Evolutionary conservation across 108 stramenopile genomes (phyloP).

Genomic region (Cyclotella cryptica): DNA sequence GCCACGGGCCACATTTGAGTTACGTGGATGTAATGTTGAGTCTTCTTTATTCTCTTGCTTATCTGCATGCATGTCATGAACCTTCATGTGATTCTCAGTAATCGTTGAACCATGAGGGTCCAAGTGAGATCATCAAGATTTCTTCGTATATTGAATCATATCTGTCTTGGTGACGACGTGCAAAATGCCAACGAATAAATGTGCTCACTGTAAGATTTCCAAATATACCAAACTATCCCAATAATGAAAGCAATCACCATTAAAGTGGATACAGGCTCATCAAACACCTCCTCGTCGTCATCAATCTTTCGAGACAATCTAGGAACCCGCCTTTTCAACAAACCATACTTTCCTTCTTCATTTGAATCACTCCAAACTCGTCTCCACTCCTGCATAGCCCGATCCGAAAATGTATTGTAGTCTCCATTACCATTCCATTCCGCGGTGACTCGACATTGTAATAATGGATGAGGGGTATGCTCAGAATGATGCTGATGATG

Average conservation of each 20-base stretch:
- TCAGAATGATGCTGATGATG: slow-evolving; percentile 33
- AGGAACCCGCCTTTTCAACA: slow-evolving; percentile 28
- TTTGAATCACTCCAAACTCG: slow-evolving; percentile 22
- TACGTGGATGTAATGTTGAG: too few species aligned
- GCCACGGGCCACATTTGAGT: too few species aligned
- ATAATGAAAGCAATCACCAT: slow-evolving; percentile 43
- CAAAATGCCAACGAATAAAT: slow-evolving; percentile 11
- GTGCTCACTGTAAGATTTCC: slow-evolving; percentile 38
- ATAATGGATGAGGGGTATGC: slow-evolving; percentile 50
- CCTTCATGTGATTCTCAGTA: too few species aligned
- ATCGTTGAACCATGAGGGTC: too few species aligned
- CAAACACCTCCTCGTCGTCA: slow-evolving; percentile 22
- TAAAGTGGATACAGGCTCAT: slow-evolving; percentile 38
- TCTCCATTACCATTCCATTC: slow-evolving; percentile 72
- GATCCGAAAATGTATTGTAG: slow-evolving; percentile 48
- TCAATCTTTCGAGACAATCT: slow-evolving; percentile 29
- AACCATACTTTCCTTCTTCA: neutral
- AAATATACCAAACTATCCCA: slow-evolving; percentile 34
- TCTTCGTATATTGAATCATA: neutral
- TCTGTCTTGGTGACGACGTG: neutral
- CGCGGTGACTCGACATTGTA: slow-evolving; percentile 53
- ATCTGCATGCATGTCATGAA: too few species aligned
- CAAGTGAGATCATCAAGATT: too few species aligned
- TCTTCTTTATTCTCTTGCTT: too few species aligned
- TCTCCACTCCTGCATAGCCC: slow-evolving; percentile 54